Base-by-base conservation (phyloP, 2,329 filamentous ascomycete genomes). In the Tothia fuscella region DNA sequence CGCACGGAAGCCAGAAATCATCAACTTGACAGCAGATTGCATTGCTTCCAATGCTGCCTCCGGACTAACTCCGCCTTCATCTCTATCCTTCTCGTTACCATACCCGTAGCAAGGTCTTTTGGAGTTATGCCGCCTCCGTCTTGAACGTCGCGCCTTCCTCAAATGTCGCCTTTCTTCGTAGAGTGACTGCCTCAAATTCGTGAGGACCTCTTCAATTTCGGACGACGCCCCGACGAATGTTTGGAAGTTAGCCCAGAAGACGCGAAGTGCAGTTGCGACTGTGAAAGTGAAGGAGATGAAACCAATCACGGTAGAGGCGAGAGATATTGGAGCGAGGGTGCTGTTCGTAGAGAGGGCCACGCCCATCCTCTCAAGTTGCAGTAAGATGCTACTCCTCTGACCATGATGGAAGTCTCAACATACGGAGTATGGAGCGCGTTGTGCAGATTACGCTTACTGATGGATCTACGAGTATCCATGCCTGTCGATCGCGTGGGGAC, bases 251-350 rank as follows among this genome's bases (percentile, higher is more conserved):
- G 51, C 49, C 62, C 60, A 66, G 39, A 64, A 55, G 6, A 66
- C 60, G 37, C 57, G 54, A 20, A 66, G 37, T 48, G 64, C 59
- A 13, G 63, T 66, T n/a, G 51, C 55, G 14, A 65, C 44, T 1
- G 64, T 67, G 51, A 66, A 64, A 24, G 58, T 58, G 38, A 66
- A 66, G 28, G 56, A 59, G 21, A 66, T 21, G 45, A 66, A 59
- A 37, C 63, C 63, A 22, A 65, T 60, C 24, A 59, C 50, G 24
- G 49, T 57, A 19, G 52, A 56, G 21, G 55, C 51, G 17, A 65
- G 36, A 10, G 56, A 58, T 21, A 65, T 46, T 3, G 61, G 59
- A 3, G 58, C 49, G 19, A 59, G 52, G 6, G 40, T 34, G 3
- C 49, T 49, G 9, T 49, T 47, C 6, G 49, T 53, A 10, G 53